Conservation (phyloP, 176 grass and related monocot genomes). For the Rhynchospora breviuscula region DNA sequence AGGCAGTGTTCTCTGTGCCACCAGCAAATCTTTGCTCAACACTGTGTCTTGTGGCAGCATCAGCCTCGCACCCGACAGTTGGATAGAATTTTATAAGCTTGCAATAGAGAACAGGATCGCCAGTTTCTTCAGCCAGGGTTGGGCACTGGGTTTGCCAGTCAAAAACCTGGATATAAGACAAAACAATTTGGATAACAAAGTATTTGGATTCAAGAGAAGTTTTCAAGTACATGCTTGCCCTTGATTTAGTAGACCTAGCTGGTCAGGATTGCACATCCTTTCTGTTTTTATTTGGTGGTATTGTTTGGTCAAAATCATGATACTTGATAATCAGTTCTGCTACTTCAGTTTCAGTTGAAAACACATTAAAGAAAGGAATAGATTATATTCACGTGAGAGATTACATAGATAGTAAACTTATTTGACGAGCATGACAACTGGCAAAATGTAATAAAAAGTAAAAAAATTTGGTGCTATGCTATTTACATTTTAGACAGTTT, state of each 20-base stretch:
- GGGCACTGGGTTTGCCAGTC: constrained; percentile 99
- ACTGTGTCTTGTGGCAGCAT: constrained; percentile 83
- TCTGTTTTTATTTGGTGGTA: not conserved
- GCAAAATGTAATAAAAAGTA: too few species aligned
- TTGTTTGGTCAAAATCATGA: not conserved
- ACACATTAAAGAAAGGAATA: not conserved
- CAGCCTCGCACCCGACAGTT: constrained; percentile 91
- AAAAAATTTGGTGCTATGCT: too few species aligned
- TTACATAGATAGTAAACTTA: too few species aligned
- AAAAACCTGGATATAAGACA: constrained; percentile 32
- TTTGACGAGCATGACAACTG: too few species aligned
- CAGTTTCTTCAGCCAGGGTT: constrained; percentile 50
- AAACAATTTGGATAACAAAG: not conserved
- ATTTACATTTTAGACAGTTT: too few species aligned
- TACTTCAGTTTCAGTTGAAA: not conserved
- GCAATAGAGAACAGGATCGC: constrained; percentile 47
- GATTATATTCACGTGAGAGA: not conserved
- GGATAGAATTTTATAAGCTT: constrained; percentile 68
- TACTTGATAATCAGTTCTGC: not conserved
- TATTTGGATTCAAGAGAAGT: not conserved
- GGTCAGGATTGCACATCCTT: not conserved
- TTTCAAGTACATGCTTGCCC: not conserved
- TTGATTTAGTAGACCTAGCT: not conserved
- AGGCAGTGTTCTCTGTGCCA: constrained; percentile 27
- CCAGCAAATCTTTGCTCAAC: constrained; percentile 48